A percentile compares a stretch with the other conserved stretches of the same genome.
Evolutionary conservation across 1,284 basidiomycete species (phyloP).

Genomic region (Irpex rosettiformis): DNA sequence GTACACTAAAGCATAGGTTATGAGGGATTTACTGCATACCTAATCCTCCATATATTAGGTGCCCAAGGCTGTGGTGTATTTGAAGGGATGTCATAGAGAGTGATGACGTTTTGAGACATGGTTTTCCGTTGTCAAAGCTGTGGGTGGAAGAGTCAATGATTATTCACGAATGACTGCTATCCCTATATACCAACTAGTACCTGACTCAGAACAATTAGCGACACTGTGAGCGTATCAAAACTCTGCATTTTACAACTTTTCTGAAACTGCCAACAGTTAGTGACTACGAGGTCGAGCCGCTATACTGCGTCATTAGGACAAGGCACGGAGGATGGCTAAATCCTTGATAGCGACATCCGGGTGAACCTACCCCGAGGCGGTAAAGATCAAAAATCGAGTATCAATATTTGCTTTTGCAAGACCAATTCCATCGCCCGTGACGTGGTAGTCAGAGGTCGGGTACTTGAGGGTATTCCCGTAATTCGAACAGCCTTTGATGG

Average conservation of each 20-base stretch:
- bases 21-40: conserved; percentile 21
- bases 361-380: not conserved
- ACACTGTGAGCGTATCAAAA: not conserved
- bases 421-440: not conserved
- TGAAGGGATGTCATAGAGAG: conserved; percentile 63
- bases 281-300: not conserved
- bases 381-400: not conserved
- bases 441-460: not conserved
- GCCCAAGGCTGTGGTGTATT: conserved; percentile 63
- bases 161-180: not conserved
- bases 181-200: not conserved
- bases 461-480: not conserved
- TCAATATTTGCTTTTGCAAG: not conserved
- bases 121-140: conserved; percentile 1
- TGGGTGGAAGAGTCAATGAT: not conserved
- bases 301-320: not conserved
- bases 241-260: not conserved
- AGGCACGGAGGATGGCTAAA: conserved; percentile 1
- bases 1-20: not conserved
- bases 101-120: conserved; percentile 48
- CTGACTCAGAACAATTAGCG: not conserved
- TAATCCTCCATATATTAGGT: conserved; percentile 65
- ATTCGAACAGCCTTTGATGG: not conserved
- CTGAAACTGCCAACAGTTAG: not conserved
- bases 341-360: conserved; percentile 1